Evolutionary conservation across 164 flowering plant species (phyloP).

Genomic region (Vitis cinerea): DNA sequence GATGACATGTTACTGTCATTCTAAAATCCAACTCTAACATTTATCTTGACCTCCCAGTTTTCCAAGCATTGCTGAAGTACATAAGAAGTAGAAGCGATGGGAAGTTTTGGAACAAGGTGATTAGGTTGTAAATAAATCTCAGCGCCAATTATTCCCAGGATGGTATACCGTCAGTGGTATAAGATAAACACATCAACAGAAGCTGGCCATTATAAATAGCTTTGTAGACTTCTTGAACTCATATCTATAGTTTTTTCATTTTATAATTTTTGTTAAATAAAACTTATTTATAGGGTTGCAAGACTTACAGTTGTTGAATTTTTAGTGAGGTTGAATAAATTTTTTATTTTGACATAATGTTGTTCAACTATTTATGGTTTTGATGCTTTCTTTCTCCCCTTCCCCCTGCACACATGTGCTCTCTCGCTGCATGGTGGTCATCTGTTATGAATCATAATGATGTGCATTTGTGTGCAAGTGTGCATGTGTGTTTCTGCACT

Average conservation of each 20-base stretch:
- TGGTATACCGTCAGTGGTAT: constrained; percentile 17
- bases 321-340: constrained; percentile 1
- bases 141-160: constrained; percentile 22
- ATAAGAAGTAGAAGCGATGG: constrained; percentile 16
- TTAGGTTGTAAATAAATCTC: constrained; percentile 36
- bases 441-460: too few relatives aligned
- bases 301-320: neutral
- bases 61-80: constrained; percentile 9
- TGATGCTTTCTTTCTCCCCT: neutral
- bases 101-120: constrained; percentile 26
- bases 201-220: constrained; percentile 7
- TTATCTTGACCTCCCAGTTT: constrained; percentile 14
- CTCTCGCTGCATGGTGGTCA: neutral
- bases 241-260: constrained; percentile 17
- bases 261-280: constrained; percentile 18
- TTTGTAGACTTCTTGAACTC: constrained; percentile 12
- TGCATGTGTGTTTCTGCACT: too few relatives aligned
- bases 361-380: neutral
- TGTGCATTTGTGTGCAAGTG: too few relatives aligned
- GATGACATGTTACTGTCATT: constrained; percentile 4
- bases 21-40: constrained; percentile 15
- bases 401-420: too few relatives aligned
- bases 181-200: constrained; percentile 16
- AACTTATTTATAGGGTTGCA: constrained; percentile 1
- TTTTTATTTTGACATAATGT: neutral